These are phyloP conservation scores for Cicer arietinum DNA, from an alignment of 306 rosid species.

Conservation along the genomic window DNA sequence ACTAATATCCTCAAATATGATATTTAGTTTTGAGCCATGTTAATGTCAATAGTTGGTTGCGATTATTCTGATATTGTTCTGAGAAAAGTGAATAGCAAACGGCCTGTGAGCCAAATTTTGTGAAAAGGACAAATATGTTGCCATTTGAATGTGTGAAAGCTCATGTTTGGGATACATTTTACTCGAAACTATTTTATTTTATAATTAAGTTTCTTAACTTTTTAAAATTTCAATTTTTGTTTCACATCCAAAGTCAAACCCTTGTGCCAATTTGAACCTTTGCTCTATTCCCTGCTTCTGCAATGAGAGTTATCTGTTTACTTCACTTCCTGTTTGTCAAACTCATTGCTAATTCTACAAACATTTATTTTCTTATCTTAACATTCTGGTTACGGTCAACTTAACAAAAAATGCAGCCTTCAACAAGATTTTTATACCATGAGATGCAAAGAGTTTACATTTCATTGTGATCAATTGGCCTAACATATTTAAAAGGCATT, in stretches of 20 bases:
- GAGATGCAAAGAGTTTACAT: no score
- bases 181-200: not conserved
- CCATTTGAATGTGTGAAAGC: no score
- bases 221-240: not conserved
- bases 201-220: not conserved
- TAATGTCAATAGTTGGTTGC: not conserved
- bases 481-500: no score
- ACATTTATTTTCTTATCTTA: not conserved
- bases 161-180: no score
- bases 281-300: not conserved
- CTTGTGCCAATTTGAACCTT: not conserved
- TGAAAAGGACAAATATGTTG: no score
- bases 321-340: not conserved
- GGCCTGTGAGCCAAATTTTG: no score
- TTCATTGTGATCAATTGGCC: no score
- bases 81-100: no score
- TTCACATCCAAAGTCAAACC: not conserved
- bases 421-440: not conserved
- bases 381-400: not conserved
- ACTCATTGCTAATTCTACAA: no score
- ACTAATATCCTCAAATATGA: not conserved
- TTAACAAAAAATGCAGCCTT: not conserved
- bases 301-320: conserved; percentile 6
- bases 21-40: conserved; percentile 11
- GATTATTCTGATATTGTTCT: not conserved